Conservation (phyloP, 2,329 filamentous ascomycete species). For the Huntiella bhutanensis region DNA sequence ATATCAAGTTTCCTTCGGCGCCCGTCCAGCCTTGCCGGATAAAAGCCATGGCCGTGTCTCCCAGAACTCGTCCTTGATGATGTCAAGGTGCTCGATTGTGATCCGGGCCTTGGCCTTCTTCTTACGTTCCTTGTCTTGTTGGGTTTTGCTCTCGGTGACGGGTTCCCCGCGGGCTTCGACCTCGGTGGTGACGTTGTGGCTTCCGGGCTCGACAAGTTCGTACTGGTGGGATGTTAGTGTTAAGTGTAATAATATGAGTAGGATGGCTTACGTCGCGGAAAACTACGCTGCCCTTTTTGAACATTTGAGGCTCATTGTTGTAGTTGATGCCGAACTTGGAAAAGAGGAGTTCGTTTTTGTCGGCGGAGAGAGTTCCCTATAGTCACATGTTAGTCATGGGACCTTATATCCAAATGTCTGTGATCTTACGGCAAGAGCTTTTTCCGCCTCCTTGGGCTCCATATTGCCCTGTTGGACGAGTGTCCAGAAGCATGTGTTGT, state of each 20-base stretch:
- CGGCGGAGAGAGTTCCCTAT: conserved; percentile 61
- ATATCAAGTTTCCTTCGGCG: conserved; percentile 37
- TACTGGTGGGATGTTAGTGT: conserved; percentile 29
- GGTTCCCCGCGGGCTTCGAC: conserved; percentile 32
- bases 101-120: conserved; percentile 61
- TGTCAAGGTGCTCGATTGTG: conserved; percentile 69
- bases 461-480: conserved; percentile 63
- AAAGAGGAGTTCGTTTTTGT: conserved; percentile 95
- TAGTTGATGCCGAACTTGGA: conserved; percentile 84
- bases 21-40: conserved; percentile 52
- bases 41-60: conserved; percentile 66
- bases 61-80: conserved; percentile 95
- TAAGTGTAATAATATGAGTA: no score
- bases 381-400: conserved; percentile 12
- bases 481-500: conserved; percentile 93
- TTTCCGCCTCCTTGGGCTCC: conserved; percentile 60
- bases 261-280: conserved; percentile 52
- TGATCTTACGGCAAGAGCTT: conserved; percentile 46
- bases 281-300: conserved; percentile 79
- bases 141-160: conserved; percentile 50
- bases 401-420: neutral
- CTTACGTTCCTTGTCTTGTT: conserved; percentile 68
- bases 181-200: conserved; percentile 26
- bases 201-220: conserved; percentile 44
- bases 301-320: conserved; percentile 87